Percentiles rank a stretch among this genome's conserved stretches.
These are phyloP conservation scores for Strobilomyces echinocephalus DNA, from an alignment of 768 basidiomycete species.

Conservation along the genomic window DNA sequence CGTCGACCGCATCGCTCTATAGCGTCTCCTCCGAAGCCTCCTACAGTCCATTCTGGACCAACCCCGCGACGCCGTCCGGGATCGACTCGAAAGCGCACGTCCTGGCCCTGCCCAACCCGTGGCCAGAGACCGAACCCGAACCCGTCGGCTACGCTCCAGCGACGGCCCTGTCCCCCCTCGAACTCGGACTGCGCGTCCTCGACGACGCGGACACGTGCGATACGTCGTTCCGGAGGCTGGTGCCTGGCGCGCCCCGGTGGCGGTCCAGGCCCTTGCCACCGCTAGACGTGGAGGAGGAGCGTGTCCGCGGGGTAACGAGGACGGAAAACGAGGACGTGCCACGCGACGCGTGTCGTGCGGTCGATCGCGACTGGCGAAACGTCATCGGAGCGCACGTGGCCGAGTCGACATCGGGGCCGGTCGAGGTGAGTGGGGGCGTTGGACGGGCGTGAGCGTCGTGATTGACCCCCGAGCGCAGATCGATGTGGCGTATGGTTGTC, in stretches of 20 bases:
- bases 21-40: background rate
- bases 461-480: background rate
- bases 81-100: background rate
- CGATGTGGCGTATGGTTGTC: background rate
- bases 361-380: background rate
- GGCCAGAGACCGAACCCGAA: background rate
- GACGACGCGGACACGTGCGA: background rate
- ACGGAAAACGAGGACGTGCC: background rate
- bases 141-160: background rate
- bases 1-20: background rate
- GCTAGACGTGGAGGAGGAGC: background rate
- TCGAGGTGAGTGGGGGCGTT: no score
- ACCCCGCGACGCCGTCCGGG: background rate
- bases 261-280: slow-evolving; percentile 15
- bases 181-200: background rate
- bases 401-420: slow-evolving; percentile 7
- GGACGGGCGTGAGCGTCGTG: background rate
- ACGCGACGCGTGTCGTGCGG: background rate
- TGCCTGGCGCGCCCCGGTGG: slow-evolving; percentile 26
- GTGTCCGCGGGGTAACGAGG: background rate
- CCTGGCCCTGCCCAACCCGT: background rate
- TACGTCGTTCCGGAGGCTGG: background rate
- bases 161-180: slow-evolving; percentile 1
- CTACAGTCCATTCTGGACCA: background rate
- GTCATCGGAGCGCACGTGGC: background rate